Percentiles rank a stretch among this genome's conserved stretches.
These are phyloP conservation scores for Lycium barbarum DNA, from an alignment of 257 asterid species.

Conservation along the genomic window DNA sequence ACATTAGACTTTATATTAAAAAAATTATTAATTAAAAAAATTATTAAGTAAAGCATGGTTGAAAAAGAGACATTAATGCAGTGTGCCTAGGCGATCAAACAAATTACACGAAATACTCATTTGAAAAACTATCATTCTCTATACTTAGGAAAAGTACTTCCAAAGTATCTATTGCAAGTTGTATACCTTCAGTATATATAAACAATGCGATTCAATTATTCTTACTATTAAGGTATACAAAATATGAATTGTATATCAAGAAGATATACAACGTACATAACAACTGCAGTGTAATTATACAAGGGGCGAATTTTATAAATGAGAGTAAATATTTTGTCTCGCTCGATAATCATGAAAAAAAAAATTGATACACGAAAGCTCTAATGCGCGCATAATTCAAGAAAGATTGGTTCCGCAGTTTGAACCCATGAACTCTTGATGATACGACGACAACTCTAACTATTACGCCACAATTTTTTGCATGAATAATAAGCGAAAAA, in stretches of 20 bases:
- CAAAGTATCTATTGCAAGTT: not conserved
- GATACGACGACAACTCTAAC: not conserved
- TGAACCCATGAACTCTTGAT: not conserved
- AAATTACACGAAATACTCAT: not conserved
- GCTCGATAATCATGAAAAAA: too few relatives aligned
- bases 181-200: not conserved
- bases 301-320: not conserved
- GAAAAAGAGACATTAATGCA: not conserved
- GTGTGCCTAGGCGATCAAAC: too few relatives aligned
- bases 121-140: not conserved
- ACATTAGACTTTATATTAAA: not conserved
- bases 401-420: not conserved
- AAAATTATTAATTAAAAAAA: too few relatives aligned
- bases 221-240: not conserved
- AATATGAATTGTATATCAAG: not conserved
- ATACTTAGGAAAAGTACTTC: not conserved
- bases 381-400: not conserved
- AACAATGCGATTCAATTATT: not conserved
- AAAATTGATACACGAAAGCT: not conserved
- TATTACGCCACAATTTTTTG: not conserved
- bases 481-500: too few relatives aligned
- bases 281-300: too few relatives aligned
- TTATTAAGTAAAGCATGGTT: not conserved
- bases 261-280: not conserved
- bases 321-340: not conserved